These are phyloP conservation scores for Apocynum venetum DNA, from an alignment of 257 asterid species.

Conservation along the genomic window DNA sequence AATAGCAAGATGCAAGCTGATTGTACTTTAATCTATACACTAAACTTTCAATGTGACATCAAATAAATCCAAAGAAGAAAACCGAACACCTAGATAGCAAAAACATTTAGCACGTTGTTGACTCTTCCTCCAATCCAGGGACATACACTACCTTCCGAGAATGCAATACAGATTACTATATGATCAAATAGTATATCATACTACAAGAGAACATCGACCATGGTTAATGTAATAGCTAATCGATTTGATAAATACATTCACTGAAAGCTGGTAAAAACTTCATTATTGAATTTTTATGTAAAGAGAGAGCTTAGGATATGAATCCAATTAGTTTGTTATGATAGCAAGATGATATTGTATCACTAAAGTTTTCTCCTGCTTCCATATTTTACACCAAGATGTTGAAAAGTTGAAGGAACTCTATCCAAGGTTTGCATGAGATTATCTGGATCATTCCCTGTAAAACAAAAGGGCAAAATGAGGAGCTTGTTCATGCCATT, in stretches of 20 bases:
- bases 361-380: background rate
- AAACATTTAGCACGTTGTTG: background rate
- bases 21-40: background rate
- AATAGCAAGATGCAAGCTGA: background rate
- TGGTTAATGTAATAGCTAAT: background rate
- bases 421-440: background rate
- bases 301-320: background rate
- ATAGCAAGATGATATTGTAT: background rate
- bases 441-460: slow-evolving; percentile 3
- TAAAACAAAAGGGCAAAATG: background rate
- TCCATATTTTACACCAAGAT: background rate
- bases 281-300: background rate
- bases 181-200: background rate
- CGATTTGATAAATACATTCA: background rate
- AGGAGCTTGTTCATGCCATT: background rate
- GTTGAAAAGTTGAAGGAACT: background rate
- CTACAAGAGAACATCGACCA: background rate
- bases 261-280: background rate
- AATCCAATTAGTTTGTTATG: background rate
- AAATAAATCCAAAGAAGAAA: background rate
- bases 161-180: background rate
- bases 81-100: background rate
- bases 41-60: background rate
- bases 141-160: background rate
- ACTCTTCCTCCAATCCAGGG: background rate